Base-by-base conservation (phyloP, 306 rosid genomes). In the Cucumis cinereus region DNA sequence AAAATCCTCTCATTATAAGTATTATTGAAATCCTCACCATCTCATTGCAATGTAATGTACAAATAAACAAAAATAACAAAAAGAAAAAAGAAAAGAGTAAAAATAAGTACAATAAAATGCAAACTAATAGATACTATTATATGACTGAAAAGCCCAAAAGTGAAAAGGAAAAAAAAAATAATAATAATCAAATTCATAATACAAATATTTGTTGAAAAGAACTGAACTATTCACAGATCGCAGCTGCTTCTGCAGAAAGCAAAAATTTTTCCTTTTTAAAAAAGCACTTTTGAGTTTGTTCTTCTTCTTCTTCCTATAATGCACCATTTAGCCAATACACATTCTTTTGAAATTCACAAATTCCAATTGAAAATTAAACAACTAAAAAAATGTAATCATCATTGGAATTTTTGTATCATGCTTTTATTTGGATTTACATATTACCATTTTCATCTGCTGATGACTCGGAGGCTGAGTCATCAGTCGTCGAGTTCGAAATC, bases 401-500 rank as follows among this genome's bases (percentile, higher is more conserved):
- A 50, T 24, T 40, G 75, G 38, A 64, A 38, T 50, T 38, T 49
- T 7, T 53, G 55, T 53, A 6, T 53, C 20, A 75, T 52, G 66
- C 16, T n/a, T 30, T 30, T 3, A 30, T 66, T 23, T 66, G 12
- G 17, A 41, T 88, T 89, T 80, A 87, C 85, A 88, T 38, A 77
- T 74, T 81, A 33, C 88, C 89, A 84, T 83, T 87, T 68, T 93
- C 90, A 76, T 93, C 97, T 35, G 84, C 56, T 6, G 97, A 93
- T 72, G 97, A 88, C 82, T 91, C 98, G 49, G 98, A 93, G 77
- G 96, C 88, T 75, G 94, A 91, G 78, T 93, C 98, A 82, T 91
- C 98, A 0, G 82, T 62, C 67, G 96, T 93, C 43, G 98, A 93
- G 79, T 86, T 88, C 61, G 98, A 90, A 62, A 82, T 79, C 5